Percentiles rank a stretch among this genome's conserved stretches.
These are phyloP conservation scores for Monilinia polystroma DNA, from an alignment of 2,329 filamentous ascomycete genomes.

Conservation along the genomic window DNA sequence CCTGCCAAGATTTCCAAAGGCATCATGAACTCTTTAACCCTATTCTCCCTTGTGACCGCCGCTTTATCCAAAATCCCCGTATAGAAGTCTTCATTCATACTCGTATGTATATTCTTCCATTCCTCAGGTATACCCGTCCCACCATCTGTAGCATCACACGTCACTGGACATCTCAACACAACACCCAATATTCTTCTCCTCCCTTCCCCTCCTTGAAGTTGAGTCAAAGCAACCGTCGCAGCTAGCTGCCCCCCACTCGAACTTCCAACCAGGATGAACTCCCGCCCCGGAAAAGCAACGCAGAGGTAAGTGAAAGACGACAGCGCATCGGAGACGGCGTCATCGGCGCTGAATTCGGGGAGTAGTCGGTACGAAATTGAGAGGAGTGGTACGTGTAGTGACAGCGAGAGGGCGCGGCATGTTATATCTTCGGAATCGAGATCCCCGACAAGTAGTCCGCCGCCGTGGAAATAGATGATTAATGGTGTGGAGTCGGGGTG, in stretches of 20 bases:
- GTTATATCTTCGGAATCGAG: constrained; percentile 51
- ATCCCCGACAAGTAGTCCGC: constrained; percentile 49
- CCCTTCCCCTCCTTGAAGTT: constrained; percentile 15
- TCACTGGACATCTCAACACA: constrained; percentile 50
- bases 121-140: constrained; percentile 42
- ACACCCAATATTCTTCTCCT: constrained; percentile 42
- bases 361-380: constrained; percentile 50
- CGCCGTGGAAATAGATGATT: constrained; percentile 51
- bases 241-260: constrained; percentile 52
- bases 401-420: constrained; percentile 46
- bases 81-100: constrained; percentile 42
- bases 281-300: background rate
- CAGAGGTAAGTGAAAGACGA: constrained; percentile 41
- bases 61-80: constrained; percentile 41
- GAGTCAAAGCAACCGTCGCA: constrained; percentile 44
- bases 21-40: constrained; percentile 43
- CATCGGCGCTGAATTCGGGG: constrained; percentile 43
- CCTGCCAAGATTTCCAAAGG: constrained; percentile 44
- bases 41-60: constrained; percentile 41
- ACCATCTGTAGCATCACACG: constrained; percentile 46
- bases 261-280: constrained; percentile 45
- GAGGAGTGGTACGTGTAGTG: constrained; percentile 42
- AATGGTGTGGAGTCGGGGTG: constrained; percentile 22
- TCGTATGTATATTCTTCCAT: constrained; percentile 45
- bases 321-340: constrained; percentile 46